A percentile compares a stretch with the other conserved stretches of the same genome.
Evolutionary conservation across 73 alveolate genomes (phyloP).

Genomic region (Paramecium primaurelia): DNA sequence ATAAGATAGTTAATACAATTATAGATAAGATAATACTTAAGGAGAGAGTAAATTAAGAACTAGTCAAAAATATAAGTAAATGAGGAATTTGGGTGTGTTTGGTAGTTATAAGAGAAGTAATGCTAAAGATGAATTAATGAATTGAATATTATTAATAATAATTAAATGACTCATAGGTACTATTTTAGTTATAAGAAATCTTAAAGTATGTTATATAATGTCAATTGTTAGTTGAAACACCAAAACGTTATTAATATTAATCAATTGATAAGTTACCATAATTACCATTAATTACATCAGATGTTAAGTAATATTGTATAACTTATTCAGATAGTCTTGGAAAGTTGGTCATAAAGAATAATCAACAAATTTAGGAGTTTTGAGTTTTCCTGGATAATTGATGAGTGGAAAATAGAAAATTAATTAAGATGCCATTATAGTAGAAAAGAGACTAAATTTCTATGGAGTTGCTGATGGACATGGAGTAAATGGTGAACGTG

Average conservation of each 20-base stretch:
- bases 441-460: constrained; percentile 11
- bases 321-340: constrained; percentile 20
- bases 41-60: background rate
- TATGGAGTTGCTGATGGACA: constrained; percentile 49
- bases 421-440: constrained; percentile 8
- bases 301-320: background rate
- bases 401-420: background rate
- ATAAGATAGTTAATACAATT: background rate
- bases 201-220: background rate
- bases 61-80: background rate
- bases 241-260: constrained; percentile 30
- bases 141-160: background rate
- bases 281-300: background rate
- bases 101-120: background rate
- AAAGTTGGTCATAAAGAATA: background rate
- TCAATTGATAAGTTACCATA: constrained; percentile 24
- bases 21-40: background rate
- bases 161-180: background rate
- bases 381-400: background rate
- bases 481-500: constrained; percentile 25
- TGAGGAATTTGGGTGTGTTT: background rate
- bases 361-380: background rate
- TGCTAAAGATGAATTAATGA: background rate
- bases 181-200: background rate
- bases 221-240: background rate